Base-by-base conservation (phyloP, 2,329 filamentous ascomycete species). In the Penicillium fuscoglaucum region DNA sequence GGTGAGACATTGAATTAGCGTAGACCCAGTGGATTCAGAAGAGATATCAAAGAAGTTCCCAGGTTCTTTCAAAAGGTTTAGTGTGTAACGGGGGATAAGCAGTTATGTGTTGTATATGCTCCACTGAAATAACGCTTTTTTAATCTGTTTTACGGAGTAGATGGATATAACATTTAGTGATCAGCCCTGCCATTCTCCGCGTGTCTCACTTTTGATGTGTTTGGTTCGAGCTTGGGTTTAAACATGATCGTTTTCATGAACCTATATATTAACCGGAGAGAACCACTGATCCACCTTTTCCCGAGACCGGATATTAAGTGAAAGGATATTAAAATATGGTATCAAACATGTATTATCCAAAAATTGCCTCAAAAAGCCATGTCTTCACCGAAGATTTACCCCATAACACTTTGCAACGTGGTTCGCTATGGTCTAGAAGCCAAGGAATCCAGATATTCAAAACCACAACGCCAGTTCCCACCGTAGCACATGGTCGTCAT, bases 1-100 rank as follows among this genome's bases (percentile, higher is more conserved):
- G 29, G 50, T 52, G 50, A 52, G 40, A 52, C 50, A 52, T 24
- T 44, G 39, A 21, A 44, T 52, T 45, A 45, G 40, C 29, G 28
- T 31, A n/a, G 50, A 40, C 28, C 43, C 12, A 49, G 35, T 41
- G 35, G 48, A 17, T 41, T 41, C 7, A 6, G 7, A 19, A 43
- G 19, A 50, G 15, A 49, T 3, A 49, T 37, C 21, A 10, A 31
- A 47, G 28, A 47, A 44, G 12, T 31, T 21, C 19, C 19, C 19
- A 21, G 19, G 19, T 21, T 21, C 10, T 46, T 21, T 7, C 41
- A 44, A 26, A 31, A 31, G 12, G 31, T 33, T 13, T 6, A 33
- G 31, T 33, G 31, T 26, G 6, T 31, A 8, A 47, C 44, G n/a
- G 44, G 44, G 13, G 1, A 29, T 47, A 24, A 47, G 29, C 24